Evolutionary conservation across 768 basidiomycete genomes (phyloP), one percentile per base, ranked within the genome.

Genomic region (Tricholoma sp.): DNA sequence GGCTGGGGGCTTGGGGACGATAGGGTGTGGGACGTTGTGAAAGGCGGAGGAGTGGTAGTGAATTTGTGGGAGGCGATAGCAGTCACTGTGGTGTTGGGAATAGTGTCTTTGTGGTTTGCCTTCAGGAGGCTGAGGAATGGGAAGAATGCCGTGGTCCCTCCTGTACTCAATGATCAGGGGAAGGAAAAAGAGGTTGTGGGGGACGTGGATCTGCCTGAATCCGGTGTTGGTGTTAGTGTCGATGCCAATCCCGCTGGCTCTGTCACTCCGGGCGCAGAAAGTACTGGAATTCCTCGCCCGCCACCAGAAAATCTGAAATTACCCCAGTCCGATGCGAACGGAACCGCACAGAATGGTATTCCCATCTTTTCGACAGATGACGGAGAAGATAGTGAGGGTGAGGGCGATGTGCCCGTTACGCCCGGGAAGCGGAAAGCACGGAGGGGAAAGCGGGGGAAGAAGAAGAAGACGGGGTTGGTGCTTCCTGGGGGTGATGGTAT

Each of bases 381-480:
- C 15, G 28, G 41, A 53, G 52, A 39, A 12, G 52, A 58, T 6
- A 52, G 47, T 13, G 57, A 36, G 18, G 64, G 51, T 0, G 70
- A 66, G 4, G 65, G 55, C 6, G 70, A 69, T 20, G 62, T 59
- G 0, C 73, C 73, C 1, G 73, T 76, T 4, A 72, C 76, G 0
- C 77, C 80, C 0, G 79, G 73, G 57, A 76, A 76, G 71, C 74
- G 74, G 64, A 79, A 74, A 61, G 69, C 63, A 0, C 68, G 78
- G 39, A 72, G 84, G 54, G 81, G 83, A 32, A 78, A 77, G 68
- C 71, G 80, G 54, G 81, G 78, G 2, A 80, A 79, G 68, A 82
- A 81, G 66, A 82, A 80, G 64, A 81, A 80, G 54, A 57, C 68
- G 1, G 73, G 73, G 20, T 67, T 61, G 6, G 65, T 28, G 66